phyloP scores from a whole-genome alignment of 345 rosid species.

The Salix purpurea region DNA sequence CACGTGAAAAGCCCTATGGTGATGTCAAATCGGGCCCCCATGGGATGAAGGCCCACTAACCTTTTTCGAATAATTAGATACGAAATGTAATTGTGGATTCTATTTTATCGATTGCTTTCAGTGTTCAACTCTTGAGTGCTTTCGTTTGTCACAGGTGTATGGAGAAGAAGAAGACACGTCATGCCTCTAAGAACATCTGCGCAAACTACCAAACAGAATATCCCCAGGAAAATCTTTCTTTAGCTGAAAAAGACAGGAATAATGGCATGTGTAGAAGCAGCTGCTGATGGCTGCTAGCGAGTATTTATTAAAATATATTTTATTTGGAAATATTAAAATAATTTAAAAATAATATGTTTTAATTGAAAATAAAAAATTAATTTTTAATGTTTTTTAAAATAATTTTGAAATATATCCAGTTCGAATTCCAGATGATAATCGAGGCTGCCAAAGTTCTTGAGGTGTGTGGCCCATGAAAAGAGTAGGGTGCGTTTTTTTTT shows the following conservation, averaged over 20 bases:
- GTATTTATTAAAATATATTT: no score
- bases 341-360: no score
- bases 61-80: neutral
- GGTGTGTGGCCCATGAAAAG: no score
- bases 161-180: neutral
- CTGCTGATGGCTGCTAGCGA: no score
- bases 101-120: neutral
- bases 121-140: neutral
- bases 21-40: neutral
- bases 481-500: no score
- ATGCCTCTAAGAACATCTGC: neutral
- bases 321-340: no score
- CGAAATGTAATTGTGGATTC: neutral
- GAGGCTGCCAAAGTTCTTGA: no score
- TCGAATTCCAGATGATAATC: no score
- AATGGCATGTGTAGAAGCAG: no score
- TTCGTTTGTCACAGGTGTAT: neutral
- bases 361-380: no score
- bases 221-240: neutral
- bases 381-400: no score
- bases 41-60: neutral
- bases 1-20: neutral
- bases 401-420: no score
- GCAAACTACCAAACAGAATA: neutral
- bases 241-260: neutral